Conservation (phyloP, 2,329 filamentous ascomycete genomes). For the Cladosporium oxysporum region DNA sequence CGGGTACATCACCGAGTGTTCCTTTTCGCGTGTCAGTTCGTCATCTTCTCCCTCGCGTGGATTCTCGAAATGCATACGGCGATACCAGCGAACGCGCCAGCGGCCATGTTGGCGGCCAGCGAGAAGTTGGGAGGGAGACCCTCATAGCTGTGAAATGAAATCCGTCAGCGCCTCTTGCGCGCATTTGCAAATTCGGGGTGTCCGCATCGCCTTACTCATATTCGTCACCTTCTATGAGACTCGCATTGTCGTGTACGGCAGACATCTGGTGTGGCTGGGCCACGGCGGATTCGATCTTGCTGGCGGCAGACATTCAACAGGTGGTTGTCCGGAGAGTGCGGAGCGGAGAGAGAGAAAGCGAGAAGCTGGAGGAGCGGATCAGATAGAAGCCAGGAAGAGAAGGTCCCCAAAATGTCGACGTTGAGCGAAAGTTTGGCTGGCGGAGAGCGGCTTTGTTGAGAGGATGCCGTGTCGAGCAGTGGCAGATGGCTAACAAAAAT, state of each 20-base stretch:
- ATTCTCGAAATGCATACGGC: slow-evolving; percentile 63
- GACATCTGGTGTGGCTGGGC: slow-evolving; percentile 28
- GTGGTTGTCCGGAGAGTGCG: neutral
- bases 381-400: neutral
- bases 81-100: slow-evolving; percentile 95
- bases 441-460: neutral
- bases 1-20: slow-evolving; percentile 99
- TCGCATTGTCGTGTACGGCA: slow-evolving; percentile 35
- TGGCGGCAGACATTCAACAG: slow-evolving; percentile 19
- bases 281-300: slow-evolving; percentile 22
- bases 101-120: slow-evolving; percentile 89
- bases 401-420: neutral
- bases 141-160: slow-evolving; percentile 68
- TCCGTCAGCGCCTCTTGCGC: slow-evolving; percentile 17
- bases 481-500: neutral
- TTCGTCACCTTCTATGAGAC: slow-evolving; percentile 37
- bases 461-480: neutral
- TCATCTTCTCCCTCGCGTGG: neutral
- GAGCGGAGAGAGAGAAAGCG: slow-evolving; percentile 1
- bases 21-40: slow-evolving; percentile 55
- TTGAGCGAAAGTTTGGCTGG: neutral
- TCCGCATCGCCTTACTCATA: slow-evolving; percentile 37
- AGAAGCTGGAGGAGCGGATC: slow-evolving; percentile 8
- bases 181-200: neutral
- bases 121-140: slow-evolving; percentile 92